Percentiles rank a stretch among this genome's conserved stretches.
Conservation (phyloP, 1,284 basidiomycete species). For the Microbotryomycetes sp. region DNA sequence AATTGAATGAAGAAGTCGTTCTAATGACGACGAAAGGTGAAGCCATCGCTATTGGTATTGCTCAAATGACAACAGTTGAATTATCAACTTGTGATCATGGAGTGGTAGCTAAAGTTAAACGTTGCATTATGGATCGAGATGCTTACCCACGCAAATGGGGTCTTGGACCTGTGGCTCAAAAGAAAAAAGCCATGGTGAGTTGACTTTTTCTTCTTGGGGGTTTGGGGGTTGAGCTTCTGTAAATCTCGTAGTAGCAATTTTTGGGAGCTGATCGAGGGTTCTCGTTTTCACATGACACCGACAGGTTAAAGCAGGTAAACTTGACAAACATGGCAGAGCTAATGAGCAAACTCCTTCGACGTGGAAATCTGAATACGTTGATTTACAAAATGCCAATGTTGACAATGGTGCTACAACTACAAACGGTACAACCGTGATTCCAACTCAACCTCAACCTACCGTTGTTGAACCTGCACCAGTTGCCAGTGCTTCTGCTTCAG, state of each 20-base stretch:
- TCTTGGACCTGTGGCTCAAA: slow-evolving; percentile 87
- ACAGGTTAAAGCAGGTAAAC: slow-evolving; percentile 88
- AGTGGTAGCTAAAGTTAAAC: slow-evolving; percentile 97
- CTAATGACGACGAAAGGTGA: slow-evolving; percentile 99
- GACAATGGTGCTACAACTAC: slow-evolving; percentile 38
- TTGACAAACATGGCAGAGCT: slow-evolving; percentile 92
- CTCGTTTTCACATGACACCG: too few relatives aligned
- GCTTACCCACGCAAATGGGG: slow-evolving; percentile 98
- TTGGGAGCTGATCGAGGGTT: too few relatives aligned
- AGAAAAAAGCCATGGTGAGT: slow-evolving; percentile 79
- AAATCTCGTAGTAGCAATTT: too few relatives aligned
- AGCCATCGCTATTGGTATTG: slow-evolving; percentile 83
- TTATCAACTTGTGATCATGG: slow-evolving; percentile 98
- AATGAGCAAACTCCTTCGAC: slow-evolving; percentile 82
- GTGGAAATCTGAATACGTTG: slow-evolving; percentile 90
- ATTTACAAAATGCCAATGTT: slow-evolving; percentile 57
- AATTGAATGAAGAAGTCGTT: slow-evolving; percentile 93
- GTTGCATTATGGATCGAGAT: slow-evolving; percentile 95
- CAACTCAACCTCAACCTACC: slow-evolving; percentile 23
- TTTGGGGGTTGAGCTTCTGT: too few relatives aligned
- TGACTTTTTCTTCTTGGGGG: neutral
- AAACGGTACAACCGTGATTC: slow-evolving; percentile 25
- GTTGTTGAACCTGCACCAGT: slow-evolving; percentile 6
- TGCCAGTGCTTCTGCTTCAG: slow-evolving; percentile 44
- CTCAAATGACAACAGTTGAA: slow-evolving; percentile 96